phyloP scores from a whole-genome alignment of 371 early-diverging fungal species.

The Lichtheimia corymbifera region DNA sequence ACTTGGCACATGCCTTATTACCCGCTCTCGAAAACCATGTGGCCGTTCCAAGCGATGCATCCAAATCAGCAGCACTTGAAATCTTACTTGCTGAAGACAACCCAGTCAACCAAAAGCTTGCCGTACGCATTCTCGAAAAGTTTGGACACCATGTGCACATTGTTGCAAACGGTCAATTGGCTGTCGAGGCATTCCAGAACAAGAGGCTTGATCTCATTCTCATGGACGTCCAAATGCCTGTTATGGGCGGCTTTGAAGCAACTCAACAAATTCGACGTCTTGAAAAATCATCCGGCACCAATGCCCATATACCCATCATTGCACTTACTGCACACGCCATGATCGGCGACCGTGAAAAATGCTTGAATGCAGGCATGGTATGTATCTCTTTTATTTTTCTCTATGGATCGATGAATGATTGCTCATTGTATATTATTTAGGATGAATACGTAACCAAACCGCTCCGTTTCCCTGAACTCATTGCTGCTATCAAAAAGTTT shows the following conservation, averaged over 20 bases:
- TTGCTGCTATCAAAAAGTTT: slow-evolving; percentile 58
- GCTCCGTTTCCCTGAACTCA: slow-evolving; percentile 48
- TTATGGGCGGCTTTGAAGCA: slow-evolving; percentile 81
- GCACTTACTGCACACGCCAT: slow-evolving; percentile 84
- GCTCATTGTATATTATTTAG: slow-evolving; percentile 10
- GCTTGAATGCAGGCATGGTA: slow-evolving; percentile 75
- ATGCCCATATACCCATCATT: slow-evolving; percentile 63
- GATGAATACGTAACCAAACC: slow-evolving; percentile 74
- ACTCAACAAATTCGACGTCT: slow-evolving; percentile 71
- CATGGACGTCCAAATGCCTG: slow-evolving; percentile 82
- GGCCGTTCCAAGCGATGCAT: slow-evolving; percentile 56
- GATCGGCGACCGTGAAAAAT: slow-evolving; percentile 81
- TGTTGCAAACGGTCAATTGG: slow-evolving; percentile 74
- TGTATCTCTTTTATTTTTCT: background rate
- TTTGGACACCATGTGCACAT: slow-evolving; percentile 72
- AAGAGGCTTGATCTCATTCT: slow-evolving; percentile 58
- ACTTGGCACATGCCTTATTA: slow-evolving; percentile 64
- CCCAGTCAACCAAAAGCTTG: slow-evolving; percentile 79
- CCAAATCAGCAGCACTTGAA: slow-evolving; percentile 52
- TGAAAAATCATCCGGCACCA: slow-evolving; percentile 37
- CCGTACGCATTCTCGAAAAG: slow-evolving; percentile 74
- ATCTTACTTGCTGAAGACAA: slow-evolving; percentile 85
- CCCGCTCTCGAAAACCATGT: slow-evolving; percentile 72
- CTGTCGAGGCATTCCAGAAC: slow-evolving; percentile 58
- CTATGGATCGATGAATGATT: background rate